Evolutionary conservation across 2,329 filamentous ascomycete genomes (phyloP).

Genomic region (Aspergillus intermedius): DNA sequence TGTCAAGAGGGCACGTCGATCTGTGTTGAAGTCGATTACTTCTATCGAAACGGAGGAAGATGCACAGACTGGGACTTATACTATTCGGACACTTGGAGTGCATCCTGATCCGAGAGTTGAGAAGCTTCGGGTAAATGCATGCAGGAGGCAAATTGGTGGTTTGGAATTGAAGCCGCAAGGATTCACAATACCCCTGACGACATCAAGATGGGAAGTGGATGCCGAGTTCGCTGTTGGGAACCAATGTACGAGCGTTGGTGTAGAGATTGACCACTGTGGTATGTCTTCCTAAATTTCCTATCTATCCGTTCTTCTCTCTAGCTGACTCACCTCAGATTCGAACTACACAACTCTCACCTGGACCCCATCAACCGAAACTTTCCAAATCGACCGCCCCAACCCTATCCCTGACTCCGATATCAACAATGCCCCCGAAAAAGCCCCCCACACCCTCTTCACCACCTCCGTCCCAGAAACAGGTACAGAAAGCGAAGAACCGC

Average conservation of each 20-base stretch:
- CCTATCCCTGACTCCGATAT: slow-evolving; percentile 21
- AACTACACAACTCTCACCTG: slow-evolving; percentile 20
- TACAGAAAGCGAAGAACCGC: slow-evolving; percentile 24
- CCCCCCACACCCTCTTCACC: slow-evolving; percentile 45
- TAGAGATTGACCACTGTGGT: slow-evolving; percentile 24
- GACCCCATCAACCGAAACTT: slow-evolving; percentile 31
- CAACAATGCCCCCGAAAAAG: slow-evolving; percentile 30
- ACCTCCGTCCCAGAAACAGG: slow-evolving; percentile 4
- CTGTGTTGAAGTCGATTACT: slow-evolving; percentile 34
- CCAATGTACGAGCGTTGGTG: slow-evolving; percentile 20
- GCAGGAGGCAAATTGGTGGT: slow-evolving; percentile 1
- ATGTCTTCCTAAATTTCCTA: not conserved
- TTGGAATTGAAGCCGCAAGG: slow-evolving; percentile 2
- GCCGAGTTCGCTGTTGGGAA: slow-evolving; percentile 20
- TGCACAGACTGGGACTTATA: slow-evolving; percentile 23
- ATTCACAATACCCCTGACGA: slow-evolving; percentile 6
- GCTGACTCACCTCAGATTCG: not conserved
- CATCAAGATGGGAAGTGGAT: slow-evolving; percentile 20
- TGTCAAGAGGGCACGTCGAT: slow-evolving; percentile 33
- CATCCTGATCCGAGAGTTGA: slow-evolving; percentile 20
- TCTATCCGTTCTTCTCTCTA: not conserved
- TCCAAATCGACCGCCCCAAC: slow-evolving; percentile 34
- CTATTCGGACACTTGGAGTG: slow-evolving; percentile 40
- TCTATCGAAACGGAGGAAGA: slow-evolving; percentile 32
- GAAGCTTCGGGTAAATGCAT: slow-evolving; percentile 22